phyloP scores from a whole-genome alignment of 2,329 filamentous ascomycete genomes.

The Biscogniauxia mediterranea region DNA sequence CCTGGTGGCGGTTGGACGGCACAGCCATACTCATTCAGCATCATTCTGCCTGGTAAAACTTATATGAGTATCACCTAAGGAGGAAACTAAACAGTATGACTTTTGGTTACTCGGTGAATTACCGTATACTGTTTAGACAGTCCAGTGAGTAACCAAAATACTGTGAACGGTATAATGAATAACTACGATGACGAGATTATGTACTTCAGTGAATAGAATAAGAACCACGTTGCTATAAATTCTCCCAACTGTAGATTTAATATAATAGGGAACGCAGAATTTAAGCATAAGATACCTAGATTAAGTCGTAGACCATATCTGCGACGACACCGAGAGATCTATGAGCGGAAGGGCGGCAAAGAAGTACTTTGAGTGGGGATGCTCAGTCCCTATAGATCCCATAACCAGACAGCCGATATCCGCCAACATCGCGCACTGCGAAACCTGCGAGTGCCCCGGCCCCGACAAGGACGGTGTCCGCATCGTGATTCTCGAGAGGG shows the following conservation, averaged over 20 bases:
- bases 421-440: slow-evolving; percentile 1
- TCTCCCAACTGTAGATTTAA: neutral
- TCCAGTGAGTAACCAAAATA: neutral
- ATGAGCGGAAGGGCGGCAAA: neutral
- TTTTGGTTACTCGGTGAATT: neutral
- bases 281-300: neutral
- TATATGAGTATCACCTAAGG: too few species aligned
- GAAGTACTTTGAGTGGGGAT: slow-evolving; percentile 11
- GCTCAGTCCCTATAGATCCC: slow-evolving; percentile 7
- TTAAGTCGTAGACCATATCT: neutral
- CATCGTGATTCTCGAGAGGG: slow-evolving; percentile 7
- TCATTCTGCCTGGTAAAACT: too few species aligned
- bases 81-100: too few species aligned
- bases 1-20: too few species aligned
- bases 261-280: neutral
- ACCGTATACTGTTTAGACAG: neutral
- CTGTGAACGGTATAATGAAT: neutral
- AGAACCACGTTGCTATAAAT: neutral
- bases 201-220: neutral
- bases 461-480: slow-evolving; percentile 1
- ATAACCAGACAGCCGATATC: slow-evolving; percentile 3
- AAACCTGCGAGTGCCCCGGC: slow-evolving; percentile 7
- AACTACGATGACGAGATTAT: neutral
- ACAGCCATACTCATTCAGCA: too few species aligned
- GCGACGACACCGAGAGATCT: neutral